phyloP scores from a whole-genome alignment of 2,329 filamentous ascomycete species.

The Colletotrichum lindemuthianum region DNA sequence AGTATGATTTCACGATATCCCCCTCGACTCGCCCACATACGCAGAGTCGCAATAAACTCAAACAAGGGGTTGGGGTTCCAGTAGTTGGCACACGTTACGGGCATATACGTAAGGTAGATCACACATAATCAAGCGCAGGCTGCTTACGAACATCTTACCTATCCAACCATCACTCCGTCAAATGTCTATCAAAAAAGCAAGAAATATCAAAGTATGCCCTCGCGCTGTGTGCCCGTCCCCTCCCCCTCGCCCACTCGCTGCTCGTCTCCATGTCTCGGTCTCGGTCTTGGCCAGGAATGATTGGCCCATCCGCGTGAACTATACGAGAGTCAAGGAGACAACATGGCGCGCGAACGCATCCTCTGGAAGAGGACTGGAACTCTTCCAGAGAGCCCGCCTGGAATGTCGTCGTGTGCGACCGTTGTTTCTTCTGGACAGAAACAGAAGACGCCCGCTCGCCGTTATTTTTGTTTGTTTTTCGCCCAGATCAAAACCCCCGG shows the following conservation, averaged over 20 bases:
- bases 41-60: conserved; percentile 19
- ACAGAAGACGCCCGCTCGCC: conserved; percentile 1
- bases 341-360: conserved; percentile 13
- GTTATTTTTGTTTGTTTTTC: neutral
- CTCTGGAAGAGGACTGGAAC: neutral
- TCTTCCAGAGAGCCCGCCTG: conserved; percentile 7
- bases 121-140: neutral
- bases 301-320: neutral
- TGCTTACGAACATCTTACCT: conserved; percentile 15
- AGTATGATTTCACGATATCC: conserved; percentile 13
- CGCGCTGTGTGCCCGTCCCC: neutral
- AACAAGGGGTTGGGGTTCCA: neutral
- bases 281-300: neutral
- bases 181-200: conserved; percentile 2
- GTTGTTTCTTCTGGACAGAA: neutral
- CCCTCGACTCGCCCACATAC: neutral
- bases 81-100: no score
- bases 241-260: neutral
- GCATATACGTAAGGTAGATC: conserved; percentile 4
- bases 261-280: conserved; percentile 20
- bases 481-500: conserved; percentile 6
- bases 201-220: neutral
- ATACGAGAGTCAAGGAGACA: conserved; percentile 30
- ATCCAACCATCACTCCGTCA: neutral
- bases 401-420: neutral